Evolutionary conservation across 305 asterid genomes (phyloP).

Genomic region (Salvia sclarea): DNA sequence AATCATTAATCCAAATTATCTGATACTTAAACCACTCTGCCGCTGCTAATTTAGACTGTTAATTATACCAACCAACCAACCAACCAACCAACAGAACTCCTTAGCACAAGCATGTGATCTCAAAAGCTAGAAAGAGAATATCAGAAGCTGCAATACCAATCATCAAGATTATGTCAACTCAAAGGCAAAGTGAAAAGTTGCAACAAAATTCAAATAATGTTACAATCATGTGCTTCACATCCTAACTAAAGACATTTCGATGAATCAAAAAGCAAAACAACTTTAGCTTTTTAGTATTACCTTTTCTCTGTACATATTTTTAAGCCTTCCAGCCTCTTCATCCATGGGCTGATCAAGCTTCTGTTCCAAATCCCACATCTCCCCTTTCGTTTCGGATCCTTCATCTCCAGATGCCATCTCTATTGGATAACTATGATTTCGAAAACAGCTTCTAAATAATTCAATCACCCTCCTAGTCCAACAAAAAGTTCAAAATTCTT

Average conservation of each 20-base stretch:
- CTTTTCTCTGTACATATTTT: slow-evolving; percentile 88
- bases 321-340: slow-evolving; percentile 92
- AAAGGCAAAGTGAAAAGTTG: slow-evolving; percentile 22
- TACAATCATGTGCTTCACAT: slow-evolving; percentile 9
- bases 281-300: slow-evolving; percentile 34
- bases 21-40: too few relatives aligned
- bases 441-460: slow-evolving; percentile 6
- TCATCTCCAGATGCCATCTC: slow-evolving; percentile 67
- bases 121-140: slow-evolving; percentile 14
- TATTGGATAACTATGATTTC: not conserved
- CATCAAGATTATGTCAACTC: slow-evolving; percentile 28
- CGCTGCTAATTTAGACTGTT: too few relatives aligned
- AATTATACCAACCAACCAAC: too few relatives aligned
- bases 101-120: not conserved
- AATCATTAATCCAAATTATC: too few relatives aligned
- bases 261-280: slow-evolving; percentile 16
- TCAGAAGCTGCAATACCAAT: not conserved
- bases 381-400: slow-evolving; percentile 68
- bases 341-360: slow-evolving; percentile 99
- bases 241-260: not conserved
- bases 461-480: slow-evolving; percentile 19
- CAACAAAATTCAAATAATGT: not conserved
- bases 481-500: not conserved
- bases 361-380: slow-evolving; percentile 98
- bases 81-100: slow-evolving; percentile 1